These are phyloP conservation scores for Selenicereus undatus DNA, from an alignment of 148 eudicot species.

Conservation along the genomic window DNA sequence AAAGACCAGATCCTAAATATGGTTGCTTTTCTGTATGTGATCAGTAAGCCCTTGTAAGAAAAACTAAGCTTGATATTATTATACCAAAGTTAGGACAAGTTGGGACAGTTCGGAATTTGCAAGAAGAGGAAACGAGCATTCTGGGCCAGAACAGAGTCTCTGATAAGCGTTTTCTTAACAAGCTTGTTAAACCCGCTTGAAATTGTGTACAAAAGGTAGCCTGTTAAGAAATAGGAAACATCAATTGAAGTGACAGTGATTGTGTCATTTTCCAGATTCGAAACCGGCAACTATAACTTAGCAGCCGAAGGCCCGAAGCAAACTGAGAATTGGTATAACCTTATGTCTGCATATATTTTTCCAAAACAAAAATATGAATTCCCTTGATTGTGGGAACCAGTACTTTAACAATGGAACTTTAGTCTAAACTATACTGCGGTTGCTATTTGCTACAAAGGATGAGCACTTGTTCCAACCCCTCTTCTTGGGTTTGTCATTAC, in stretches of 20 bases:
- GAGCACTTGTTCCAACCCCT: not conserved
- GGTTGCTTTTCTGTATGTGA: too few relatives aligned
- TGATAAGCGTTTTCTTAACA: not conserved
- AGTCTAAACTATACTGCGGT: conserved; percentile 12
- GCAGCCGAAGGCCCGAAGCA: not conserved
- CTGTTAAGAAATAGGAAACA: not conserved
- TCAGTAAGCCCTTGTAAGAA: too few relatives aligned
- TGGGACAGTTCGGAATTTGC: too few relatives aligned
- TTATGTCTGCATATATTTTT: not conserved
- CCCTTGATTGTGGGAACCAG: not conserved
- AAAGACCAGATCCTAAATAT: too few relatives aligned
- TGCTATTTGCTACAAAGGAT: conserved; percentile 13
- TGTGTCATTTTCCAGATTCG: not conserved
- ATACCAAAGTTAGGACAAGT: too few relatives aligned
- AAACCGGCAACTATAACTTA: not conserved
- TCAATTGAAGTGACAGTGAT: not conserved
- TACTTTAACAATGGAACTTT: not conserved
- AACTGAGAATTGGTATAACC: not conserved
- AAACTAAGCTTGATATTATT: too few relatives aligned
- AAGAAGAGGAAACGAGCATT: too few relatives aligned
- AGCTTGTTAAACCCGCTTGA: not conserved
- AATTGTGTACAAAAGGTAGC: too few relatives aligned
- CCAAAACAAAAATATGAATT: not conserved
- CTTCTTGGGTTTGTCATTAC: not conserved
- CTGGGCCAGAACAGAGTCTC: too few relatives aligned